These are phyloP conservation scores for Coffea eugenioides DNA, from an alignment of 257 asterid genomes.

Conservation along the genomic window DNA sequence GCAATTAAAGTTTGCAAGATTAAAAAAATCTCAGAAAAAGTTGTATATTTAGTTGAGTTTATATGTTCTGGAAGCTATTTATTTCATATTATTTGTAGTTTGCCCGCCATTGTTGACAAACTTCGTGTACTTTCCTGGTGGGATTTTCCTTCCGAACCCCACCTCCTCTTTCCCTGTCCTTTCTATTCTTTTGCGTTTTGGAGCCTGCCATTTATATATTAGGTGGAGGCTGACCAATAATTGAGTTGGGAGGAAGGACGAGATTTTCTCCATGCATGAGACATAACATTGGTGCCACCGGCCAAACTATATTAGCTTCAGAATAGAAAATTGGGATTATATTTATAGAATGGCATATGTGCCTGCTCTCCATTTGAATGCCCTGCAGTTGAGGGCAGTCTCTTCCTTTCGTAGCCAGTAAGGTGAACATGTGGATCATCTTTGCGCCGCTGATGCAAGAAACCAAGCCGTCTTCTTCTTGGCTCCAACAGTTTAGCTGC, in stretches of 20 bases:
- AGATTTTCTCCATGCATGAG: neutral
- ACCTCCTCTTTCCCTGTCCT: neutral
- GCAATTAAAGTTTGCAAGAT: no score
- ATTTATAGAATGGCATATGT: neutral
- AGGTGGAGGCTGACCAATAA: neutral
- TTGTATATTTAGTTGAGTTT: neutral
- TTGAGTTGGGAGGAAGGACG: neutral
- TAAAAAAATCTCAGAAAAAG: neutral
- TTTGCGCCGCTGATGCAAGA: constrained; percentile 19
- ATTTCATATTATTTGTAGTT: neutral
- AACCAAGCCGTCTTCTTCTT: neutral
- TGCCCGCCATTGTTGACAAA: neutral
- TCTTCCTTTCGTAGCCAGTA: constrained; percentile 24
- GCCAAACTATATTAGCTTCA: constrained; percentile 27
- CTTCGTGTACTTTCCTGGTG: neutral
- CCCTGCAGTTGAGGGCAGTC: constrained; percentile 31
- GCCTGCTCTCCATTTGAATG: constrained; percentile 21
- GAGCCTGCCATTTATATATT: neutral
- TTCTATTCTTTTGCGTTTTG: no score
- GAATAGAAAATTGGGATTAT: constrained; percentile 17
- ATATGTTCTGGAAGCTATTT: no score
- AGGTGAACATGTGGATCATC: constrained; percentile 8
- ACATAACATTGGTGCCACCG: constrained; percentile 25
- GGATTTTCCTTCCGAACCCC: no score
- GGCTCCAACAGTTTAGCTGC: neutral